Conservation (phyloP, 2,329 filamentous ascomycete genomes). For the Botrytis aclada region DNA sequence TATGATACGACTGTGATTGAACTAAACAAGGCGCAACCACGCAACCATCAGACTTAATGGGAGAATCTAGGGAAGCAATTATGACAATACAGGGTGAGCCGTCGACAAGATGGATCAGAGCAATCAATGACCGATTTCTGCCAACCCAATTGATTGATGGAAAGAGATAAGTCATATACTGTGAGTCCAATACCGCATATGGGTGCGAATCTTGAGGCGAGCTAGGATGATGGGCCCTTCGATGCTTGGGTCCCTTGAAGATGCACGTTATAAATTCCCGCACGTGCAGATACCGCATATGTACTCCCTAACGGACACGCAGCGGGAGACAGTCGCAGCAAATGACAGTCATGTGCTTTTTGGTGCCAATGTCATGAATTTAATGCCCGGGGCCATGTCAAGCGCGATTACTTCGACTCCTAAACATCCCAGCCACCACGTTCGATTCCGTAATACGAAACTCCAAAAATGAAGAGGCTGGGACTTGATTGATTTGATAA, state of each 20-base stretch:
- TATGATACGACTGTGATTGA: conserved; percentile 13
- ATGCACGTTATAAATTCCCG: conserved; percentile 25
- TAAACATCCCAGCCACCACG: conserved; percentile 7
- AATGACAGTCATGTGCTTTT: conserved; percentile 29
- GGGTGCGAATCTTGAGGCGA: conserved; percentile 21
- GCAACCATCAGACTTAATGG: not conserved
- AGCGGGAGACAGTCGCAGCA: conserved; percentile 22
- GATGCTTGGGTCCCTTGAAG: conserved; percentile 20
- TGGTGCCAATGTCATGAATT: conserved; percentile 13
- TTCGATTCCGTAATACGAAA: not conserved
- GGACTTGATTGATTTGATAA: not conserved
- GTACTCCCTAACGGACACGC: conserved; percentile 27
- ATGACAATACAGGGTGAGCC: conserved; percentile 6
- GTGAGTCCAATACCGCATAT: conserved; percentile 13
- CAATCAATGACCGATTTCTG: not conserved
- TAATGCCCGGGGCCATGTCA: not conserved
- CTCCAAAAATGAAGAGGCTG: conserved; percentile 14
- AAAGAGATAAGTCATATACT: conserved; percentile 23
- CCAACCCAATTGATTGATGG: not conserved
- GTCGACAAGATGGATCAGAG: not conserved
- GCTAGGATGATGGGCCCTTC: conserved; percentile 26
- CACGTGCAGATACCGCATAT: conserved; percentile 27
- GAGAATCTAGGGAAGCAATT: not conserved
- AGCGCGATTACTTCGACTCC: not conserved
- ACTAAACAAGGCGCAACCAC: not conserved